Conservation (phyloP, 2,329 filamentous ascomycete species). For the Lachnellula suecica region DNA sequence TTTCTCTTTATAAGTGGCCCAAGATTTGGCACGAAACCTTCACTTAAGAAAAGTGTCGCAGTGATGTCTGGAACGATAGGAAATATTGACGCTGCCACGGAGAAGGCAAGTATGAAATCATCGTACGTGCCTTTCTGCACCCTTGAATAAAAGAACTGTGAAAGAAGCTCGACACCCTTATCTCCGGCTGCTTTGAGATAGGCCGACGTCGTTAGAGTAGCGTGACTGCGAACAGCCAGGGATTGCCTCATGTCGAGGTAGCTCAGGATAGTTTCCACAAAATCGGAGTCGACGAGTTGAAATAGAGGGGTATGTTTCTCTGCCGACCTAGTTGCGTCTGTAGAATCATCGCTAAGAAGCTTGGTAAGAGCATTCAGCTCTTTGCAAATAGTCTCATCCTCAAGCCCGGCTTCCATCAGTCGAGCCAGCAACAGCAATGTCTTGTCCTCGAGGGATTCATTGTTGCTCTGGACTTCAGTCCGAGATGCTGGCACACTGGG, state of each 20-base stretch:
- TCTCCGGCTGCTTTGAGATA: constrained; percentile 77
- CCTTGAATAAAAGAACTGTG: constrained; percentile 71
- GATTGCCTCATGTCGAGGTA: constrained; percentile 83
- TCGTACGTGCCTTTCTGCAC: constrained; percentile 77
- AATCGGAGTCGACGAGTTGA: constrained; percentile 67
- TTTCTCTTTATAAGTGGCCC: constrained; percentile 75
- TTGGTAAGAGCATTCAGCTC: constrained; percentile 59
- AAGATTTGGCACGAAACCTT: constrained; percentile 79
- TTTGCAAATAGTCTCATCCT: constrained; percentile 68
- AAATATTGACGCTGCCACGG: constrained; percentile 85
- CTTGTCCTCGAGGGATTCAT: constrained; percentile 30
- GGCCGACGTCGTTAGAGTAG: constrained; percentile 77
- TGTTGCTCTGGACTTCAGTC: constrained; percentile 12
- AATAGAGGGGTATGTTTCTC: constrained; percentile 38
- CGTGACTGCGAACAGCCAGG: constrained; percentile 73
- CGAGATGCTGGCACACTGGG: constrained; percentile 15
- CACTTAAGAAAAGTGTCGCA: constrained; percentile 78
- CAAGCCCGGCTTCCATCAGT: constrained; percentile 86
- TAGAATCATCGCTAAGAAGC: constrained; percentile 52
- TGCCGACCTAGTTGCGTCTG: constrained; percentile 19
- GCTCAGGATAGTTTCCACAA: constrained; percentile 80
- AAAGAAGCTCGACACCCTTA: constrained; percentile 67
- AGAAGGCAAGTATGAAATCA: constrained; percentile 88
- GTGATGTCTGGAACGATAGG: constrained; percentile 78
- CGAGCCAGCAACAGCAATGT: constrained; percentile 66